A percentile compares a stretch with the other conserved stretches of the same genome.
Evolutionary conservation across 2,329 filamentous ascomycete species (phyloP).

Genomic region (Diaporthe citriasiana): DNA sequence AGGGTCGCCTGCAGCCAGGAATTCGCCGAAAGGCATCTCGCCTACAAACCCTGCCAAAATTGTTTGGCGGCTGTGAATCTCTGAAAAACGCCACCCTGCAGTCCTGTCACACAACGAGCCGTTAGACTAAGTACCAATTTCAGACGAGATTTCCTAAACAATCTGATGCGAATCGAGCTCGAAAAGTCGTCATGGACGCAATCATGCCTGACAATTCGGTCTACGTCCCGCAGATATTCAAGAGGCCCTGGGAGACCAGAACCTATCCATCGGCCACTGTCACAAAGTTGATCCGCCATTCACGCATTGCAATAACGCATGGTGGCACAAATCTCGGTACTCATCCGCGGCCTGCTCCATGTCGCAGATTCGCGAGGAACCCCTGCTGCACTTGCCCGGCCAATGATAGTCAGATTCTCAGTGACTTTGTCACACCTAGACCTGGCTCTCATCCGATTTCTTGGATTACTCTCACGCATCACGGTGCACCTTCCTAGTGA

Average conservation of each 20-base stretch:
- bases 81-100: constrained; percentile 33
- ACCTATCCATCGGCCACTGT: not conserved
- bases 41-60: constrained; percentile 35
- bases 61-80: constrained; percentile 32
- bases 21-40: constrained; percentile 40
- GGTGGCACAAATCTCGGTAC: constrained; percentile 43
- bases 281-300: constrained; percentile 1
- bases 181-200: not conserved
- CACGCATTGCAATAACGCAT: constrained; percentile 12
- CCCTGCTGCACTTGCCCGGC: constrained; percentile 39
- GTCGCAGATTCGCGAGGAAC: constrained; percentile 43
- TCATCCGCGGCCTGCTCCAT: constrained; percentile 39
- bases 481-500: not conserved
- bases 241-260: not conserved
- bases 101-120: constrained; percentile 18
- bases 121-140: constrained; percentile 12
- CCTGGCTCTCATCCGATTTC: not conserved
- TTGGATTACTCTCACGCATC: not conserved
- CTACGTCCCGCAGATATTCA: not conserved
- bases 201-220: not conserved
- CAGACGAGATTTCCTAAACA: not conserved
- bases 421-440: constrained; percentile 17
- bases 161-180: not conserved
- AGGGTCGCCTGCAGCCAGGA: constrained; percentile 35
- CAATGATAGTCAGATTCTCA: constrained; percentile 11